Conservation (phyloP, 306 rosid species). For the Coriaria nepalensis region DNA sequence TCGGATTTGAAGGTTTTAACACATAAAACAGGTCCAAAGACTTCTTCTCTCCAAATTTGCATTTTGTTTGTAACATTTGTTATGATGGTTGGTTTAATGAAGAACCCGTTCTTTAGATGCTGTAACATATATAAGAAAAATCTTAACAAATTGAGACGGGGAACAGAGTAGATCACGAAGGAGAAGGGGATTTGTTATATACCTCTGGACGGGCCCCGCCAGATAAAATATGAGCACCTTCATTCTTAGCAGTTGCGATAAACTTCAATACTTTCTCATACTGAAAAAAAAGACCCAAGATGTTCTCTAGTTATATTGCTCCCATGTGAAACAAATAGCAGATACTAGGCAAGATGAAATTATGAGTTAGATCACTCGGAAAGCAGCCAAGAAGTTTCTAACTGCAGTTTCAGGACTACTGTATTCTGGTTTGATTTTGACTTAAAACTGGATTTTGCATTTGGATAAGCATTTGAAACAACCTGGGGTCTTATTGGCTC, state of each 20-base stretch:
- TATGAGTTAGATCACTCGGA: no score
- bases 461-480: no score
- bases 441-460: no score
- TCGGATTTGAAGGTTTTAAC: constrained; percentile 84
- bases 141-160: constrained; percentile 5
- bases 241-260: constrained; percentile 68
- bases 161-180: not conserved
- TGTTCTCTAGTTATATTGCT: constrained; percentile 20
- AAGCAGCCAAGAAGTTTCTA: no score
- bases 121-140: constrained; percentile 25
- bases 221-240: constrained; percentile 76
- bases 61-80: constrained; percentile 67
- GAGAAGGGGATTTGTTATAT: constrained; percentile 12
- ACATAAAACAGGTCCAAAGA: constrained; percentile 88
- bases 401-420: no score
- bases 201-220: constrained; percentile 97
- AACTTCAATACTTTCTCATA: constrained; percentile 73
- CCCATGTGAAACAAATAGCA: not conserved
- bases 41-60: constrained; percentile 99
- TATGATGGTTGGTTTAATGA: constrained; percentile 65
- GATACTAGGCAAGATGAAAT: not conserved
- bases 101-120: constrained; percentile 88
- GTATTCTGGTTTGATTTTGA: no score
- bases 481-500: no score
- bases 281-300: constrained; percentile 33